Evolutionary conservation across 2,329 filamentous ascomycete species (phyloP).

Genomic region (Magnaporthales sp.): DNA sequence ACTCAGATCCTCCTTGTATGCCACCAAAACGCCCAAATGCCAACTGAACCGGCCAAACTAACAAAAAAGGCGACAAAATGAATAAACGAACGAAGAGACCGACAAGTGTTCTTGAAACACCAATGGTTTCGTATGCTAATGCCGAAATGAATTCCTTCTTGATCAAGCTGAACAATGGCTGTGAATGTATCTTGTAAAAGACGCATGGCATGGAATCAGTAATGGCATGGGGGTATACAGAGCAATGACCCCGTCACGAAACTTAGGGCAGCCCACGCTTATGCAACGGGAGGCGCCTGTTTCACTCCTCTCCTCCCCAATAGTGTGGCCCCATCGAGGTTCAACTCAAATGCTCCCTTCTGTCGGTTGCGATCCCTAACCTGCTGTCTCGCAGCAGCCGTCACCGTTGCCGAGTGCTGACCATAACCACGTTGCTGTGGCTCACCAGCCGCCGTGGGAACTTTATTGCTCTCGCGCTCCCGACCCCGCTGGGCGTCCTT

Average conservation of each 20-base stretch:
- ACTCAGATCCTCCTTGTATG: neutral
- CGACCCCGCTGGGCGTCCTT: conserved; percentile 43
- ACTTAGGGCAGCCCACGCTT: no score
- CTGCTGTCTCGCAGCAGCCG: conserved; percentile 74
- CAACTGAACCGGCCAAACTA: neutral
- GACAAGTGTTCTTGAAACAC: neutral
- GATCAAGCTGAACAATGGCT: neutral
- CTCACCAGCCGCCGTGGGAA: conserved; percentile 12
- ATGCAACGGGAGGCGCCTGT: conserved; percentile 34
- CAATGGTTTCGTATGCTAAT: neutral
- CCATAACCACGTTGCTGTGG: conserved; percentile 60
- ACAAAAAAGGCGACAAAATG: neutral
- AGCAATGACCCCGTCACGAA: neutral
- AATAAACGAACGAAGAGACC: neutral
- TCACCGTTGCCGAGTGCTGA: conserved; percentile 77
- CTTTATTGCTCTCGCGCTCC: conserved; percentile 27
- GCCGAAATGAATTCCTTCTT: neutral
- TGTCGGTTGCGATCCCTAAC: conserved; percentile 59
- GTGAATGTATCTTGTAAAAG: neutral
- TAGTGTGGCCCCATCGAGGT: conserved; percentile 80
- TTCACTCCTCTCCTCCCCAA: conserved; percentile 62
- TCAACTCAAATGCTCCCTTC: conserved; percentile 85
- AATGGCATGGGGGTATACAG: neutral
- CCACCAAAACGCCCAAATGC: neutral
- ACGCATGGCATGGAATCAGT: neutral